Conservation (phyloP, 371 early-diverging fungal genomes). For the Mucor mucedo region DNA sequence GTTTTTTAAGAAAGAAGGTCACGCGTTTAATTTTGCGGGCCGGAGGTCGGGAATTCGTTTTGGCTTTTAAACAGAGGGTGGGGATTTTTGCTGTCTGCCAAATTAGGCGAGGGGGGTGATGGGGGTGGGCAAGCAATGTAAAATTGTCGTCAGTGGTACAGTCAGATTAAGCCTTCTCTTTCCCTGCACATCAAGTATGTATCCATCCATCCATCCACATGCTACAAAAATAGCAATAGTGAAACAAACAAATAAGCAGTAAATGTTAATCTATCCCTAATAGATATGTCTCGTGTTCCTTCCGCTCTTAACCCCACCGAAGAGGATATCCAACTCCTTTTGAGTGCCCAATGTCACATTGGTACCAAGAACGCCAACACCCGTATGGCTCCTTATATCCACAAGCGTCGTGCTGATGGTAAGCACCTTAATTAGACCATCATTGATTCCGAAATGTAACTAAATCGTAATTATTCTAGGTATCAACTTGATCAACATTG, state of each 20-base stretch:
- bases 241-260: neutral
- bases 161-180: slow-evolving; percentile 32
- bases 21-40: too few relatives aligned
- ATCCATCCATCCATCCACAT: slow-evolving; percentile 23
- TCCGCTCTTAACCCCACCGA: slow-evolving; percentile 74
- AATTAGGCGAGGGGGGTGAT: neutral
- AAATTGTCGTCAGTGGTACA: slow-evolving; percentile 4
- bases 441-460: neutral
- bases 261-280: neutral
- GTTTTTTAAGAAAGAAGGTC: too few relatives aligned
- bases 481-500: slow-evolving; percentile 97
- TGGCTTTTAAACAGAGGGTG: neutral
- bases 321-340: slow-evolving; percentile 90
- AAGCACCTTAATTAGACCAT: slow-evolving; percentile 2
- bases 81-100: neutral
- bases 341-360: slow-evolving; percentile 93
- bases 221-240: neutral
- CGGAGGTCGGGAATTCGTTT: too few relatives aligned
- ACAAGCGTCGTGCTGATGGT: slow-evolving; percentile 95
- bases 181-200: slow-evolving; percentile 35
- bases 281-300: slow-evolving; percentile 39
- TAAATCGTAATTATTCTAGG: slow-evolving; percentile 13
- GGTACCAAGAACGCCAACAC: slow-evolving; percentile 92
- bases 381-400: slow-evolving; percentile 92
- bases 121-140: slow-evolving; percentile 7